Conservation (phyloP, 768 basidiomycete species). For the Leccinum arenicola region DNA sequence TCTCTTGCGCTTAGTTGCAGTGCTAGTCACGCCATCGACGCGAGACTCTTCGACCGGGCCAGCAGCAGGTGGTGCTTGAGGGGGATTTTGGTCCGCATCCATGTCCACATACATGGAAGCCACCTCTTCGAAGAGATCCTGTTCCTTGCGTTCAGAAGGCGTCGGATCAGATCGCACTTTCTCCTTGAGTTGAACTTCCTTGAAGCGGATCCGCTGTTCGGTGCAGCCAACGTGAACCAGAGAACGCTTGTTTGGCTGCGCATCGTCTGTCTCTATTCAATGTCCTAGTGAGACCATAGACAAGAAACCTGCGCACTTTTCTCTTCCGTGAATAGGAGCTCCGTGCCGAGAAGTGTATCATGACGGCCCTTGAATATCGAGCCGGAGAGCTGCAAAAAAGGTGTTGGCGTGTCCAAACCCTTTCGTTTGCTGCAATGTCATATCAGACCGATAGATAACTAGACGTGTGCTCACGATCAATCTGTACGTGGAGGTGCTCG, state of each 20-base stretch:
- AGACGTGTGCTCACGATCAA: constrained; percentile 56
- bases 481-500: constrained; percentile 65
- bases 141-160: constrained; percentile 2
- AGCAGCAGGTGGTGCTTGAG: background rate
- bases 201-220: constrained; percentile 69
- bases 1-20: constrained; percentile 11
- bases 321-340: constrained; percentile 70
- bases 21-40: background rate
- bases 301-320: constrained; percentile 42
- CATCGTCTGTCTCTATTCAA: constrained; percentile 46
- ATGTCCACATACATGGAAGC: constrained; percentile 19
- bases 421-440: constrained; percentile 21
- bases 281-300: background rate
- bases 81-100: background rate
- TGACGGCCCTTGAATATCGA: constrained; percentile 71
- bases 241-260: constrained; percentile 53
- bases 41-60: constrained; percentile 2
- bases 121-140: constrained; percentile 19
- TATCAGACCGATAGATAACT: background rate
- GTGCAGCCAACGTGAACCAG: constrained; percentile 42
- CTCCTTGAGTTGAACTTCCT: constrained; percentile 56
- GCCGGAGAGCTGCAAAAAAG: constrained; percentile 74
- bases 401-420: constrained; percentile 78
- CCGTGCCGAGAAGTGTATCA: constrained; percentile 66
- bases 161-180: constrained; percentile 33